Evolutionary conservation across 768 basidiomycete genomes (phyloP).

Genomic region (Candolleomyces aberdarensis): DNA sequence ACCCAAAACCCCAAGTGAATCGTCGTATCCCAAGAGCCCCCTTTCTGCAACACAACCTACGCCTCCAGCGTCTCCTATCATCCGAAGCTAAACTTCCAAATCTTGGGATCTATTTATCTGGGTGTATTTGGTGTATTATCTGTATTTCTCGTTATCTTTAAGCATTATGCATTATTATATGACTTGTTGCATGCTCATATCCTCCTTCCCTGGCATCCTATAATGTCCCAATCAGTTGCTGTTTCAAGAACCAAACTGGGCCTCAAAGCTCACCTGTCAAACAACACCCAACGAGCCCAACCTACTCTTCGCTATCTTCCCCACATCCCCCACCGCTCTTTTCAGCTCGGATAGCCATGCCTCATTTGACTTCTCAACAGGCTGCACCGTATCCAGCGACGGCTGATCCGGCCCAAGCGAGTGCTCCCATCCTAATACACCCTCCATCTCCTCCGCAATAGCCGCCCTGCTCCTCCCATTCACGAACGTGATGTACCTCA

Average conservation of each 20-base stretch:
- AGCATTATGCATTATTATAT: too few species aligned
- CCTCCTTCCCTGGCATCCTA: background rate
- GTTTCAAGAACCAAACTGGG: background rate
- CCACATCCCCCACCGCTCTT: conserved; percentile 73
- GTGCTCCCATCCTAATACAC: conserved; percentile 50
- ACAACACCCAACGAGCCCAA: conserved; percentile 42
- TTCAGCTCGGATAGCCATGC: conserved; percentile 67
- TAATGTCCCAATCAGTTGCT: background rate
- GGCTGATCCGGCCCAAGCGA: conserved; percentile 46
- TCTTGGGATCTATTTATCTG: too few species aligned
- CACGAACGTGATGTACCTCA: conserved; percentile 91
- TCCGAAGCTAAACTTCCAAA: too few species aligned
- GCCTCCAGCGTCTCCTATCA: too few species aligned
- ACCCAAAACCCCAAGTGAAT: too few species aligned
- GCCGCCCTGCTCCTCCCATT: conserved; percentile 72
- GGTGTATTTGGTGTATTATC: too few species aligned
- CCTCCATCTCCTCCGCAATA: conserved; percentile 82
- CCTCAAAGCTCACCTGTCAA: conserved; percentile 16
- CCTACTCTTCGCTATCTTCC: conserved; percentile 72
- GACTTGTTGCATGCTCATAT: background rate
- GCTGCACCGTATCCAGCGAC: conserved; percentile 29
- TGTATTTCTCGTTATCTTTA: too few species aligned
- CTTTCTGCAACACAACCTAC: too few species aligned
- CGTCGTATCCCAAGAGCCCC: too few species aligned
- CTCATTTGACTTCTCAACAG: conserved; percentile 32